Conservation (phyloP, 2,329 filamentous ascomycete genomes). For the Coniochaeta hoffmannii region DNA sequence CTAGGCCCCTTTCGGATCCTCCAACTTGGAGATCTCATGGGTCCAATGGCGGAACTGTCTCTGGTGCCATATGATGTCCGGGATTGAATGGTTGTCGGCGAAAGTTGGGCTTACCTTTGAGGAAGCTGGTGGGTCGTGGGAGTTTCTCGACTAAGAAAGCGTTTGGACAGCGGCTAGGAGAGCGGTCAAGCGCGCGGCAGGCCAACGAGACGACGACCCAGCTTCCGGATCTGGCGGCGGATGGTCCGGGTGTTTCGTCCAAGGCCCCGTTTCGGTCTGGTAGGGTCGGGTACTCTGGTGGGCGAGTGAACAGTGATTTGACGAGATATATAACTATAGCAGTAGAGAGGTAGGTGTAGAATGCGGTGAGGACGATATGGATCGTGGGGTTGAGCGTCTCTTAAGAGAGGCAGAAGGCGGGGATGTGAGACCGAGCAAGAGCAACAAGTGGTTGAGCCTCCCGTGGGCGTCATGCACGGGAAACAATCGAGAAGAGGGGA, state of each 20-base stretch:
- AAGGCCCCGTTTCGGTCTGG: neutral
- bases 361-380: neutral
- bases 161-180: neutral
- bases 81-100: neutral
- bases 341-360: neutral
- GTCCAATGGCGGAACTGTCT: neutral
- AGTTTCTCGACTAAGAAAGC: neutral
- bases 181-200: slow-evolving; percentile 5
- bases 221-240: neutral
- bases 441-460: neutral
- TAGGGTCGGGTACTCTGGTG: neutral
- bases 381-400: neutral
- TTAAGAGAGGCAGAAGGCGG: neutral
- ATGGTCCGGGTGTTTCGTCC: neutral
- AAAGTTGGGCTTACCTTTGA: slow-evolving; percentile 1
- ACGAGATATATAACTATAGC: too few relatives aligned
- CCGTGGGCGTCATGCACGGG: neutral
- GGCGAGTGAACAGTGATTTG: neutral
- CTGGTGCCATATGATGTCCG: neutral
- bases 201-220: neutral
- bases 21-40: neutral
- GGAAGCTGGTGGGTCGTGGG: neutral
- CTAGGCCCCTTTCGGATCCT: neutral
- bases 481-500: neutral
- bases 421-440: neutral